Evolutionary conservation across 352 stramenopile genomes (phyloP).

Genomic region (Pythium brachiatum): DNA sequence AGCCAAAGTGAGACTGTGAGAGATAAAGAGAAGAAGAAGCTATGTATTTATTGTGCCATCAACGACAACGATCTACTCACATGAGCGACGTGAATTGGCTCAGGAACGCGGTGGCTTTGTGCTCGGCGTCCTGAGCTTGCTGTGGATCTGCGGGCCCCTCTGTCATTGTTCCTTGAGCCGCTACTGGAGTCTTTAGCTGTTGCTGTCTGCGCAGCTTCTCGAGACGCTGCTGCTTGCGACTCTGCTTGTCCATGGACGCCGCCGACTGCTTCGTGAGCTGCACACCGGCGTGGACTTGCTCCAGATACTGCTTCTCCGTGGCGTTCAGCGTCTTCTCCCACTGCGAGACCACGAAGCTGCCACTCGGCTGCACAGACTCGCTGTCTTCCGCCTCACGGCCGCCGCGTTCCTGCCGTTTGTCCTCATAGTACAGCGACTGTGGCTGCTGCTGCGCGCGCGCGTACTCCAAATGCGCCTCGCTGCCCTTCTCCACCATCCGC

Average conservation of each 20-base stretch:
- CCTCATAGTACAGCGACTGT: slow-evolving; percentile 20
- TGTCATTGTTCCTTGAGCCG: not conserved
- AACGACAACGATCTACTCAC: not conserved
- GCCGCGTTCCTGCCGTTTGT: slow-evolving; percentile 6
- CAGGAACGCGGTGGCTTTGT: slow-evolving; percentile 60
- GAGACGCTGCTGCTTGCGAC: slow-evolving; percentile 61
- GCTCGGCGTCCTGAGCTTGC: slow-evolving; percentile 34
- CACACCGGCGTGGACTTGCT: slow-evolving; percentile 59
- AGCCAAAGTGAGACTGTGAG: slow-evolving; percentile 12
- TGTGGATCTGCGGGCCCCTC: not conserved
- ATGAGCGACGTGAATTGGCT: slow-evolving; percentile 41
- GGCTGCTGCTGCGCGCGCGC: slow-evolving; percentile 14
- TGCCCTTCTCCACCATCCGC: slow-evolving; percentile 38
- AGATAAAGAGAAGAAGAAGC: not conserved
- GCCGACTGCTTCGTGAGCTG: slow-evolving; percentile 40
- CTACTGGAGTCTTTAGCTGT: slow-evolving; percentile 12
- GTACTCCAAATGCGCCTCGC: slow-evolving; percentile 33
- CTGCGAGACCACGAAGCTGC: slow-evolving; percentile 77
- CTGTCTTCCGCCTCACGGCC: not conserved
- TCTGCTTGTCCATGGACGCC: slow-evolving; percentile 35
- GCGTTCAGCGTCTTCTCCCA: slow-evolving; percentile 75
- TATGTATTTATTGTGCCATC: slow-evolving; percentile 15
- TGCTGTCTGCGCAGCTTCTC: slow-evolving; percentile 54
- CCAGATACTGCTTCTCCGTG: slow-evolving; percentile 59
- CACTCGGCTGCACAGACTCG: not conserved